Evolutionary conservation across 441 rosid genomes (phyloP).

Genomic region (Flueggea neowawraea): DNA sequence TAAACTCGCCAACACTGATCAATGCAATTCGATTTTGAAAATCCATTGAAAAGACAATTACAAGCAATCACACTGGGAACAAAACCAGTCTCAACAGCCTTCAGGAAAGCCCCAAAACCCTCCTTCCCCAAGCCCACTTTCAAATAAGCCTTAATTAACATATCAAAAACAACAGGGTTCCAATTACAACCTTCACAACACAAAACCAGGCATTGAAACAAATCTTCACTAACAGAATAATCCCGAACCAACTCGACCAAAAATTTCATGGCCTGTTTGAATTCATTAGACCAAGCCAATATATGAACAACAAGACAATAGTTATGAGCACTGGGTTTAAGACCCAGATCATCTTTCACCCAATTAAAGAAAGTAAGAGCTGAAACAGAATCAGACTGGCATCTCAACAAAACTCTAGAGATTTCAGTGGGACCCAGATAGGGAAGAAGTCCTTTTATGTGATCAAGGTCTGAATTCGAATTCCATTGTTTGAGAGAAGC

Average conservation of each 20-base stretch:
- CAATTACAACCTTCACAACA: conserved; percentile 69
- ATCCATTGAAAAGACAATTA: conserved; percentile 69
- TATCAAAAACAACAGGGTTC: conserved; percentile 78
- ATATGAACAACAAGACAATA: conserved; percentile 65
- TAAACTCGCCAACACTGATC: conserved; percentile 74
- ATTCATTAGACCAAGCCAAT: conserved; percentile 58
- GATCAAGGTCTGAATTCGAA: conserved; percentile 25
- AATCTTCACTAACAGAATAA: conserved; percentile 29
- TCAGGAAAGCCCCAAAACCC: conserved; percentile 42
- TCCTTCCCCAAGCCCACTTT: conserved; percentile 49
- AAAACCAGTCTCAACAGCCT: conserved; percentile 44
- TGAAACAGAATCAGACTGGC: conserved; percentile 66
- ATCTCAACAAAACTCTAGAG: conserved; percentile 75
- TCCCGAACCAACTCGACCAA: conserved; percentile 46
- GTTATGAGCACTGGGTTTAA: conserved; percentile 36
- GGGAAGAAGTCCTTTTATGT: conserved; percentile 43
- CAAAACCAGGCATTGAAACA: conserved; percentile 45
- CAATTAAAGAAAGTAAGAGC: conserved; percentile 72
- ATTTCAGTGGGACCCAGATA: conserved; percentile 62
- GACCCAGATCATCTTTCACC: conserved; percentile 60
- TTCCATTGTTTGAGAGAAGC: conserved; percentile 49
- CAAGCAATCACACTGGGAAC: conserved; percentile 65
- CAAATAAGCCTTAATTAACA: conserved; percentile 70
- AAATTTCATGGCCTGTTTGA: conserved; percentile 54
- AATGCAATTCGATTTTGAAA: conserved; percentile 47